These are phyloP conservation scores for Cylindrodendrum hubeiense DNA, from an alignment of 2,329 filamentous ascomycete genomes.

Conservation along the genomic window DNA sequence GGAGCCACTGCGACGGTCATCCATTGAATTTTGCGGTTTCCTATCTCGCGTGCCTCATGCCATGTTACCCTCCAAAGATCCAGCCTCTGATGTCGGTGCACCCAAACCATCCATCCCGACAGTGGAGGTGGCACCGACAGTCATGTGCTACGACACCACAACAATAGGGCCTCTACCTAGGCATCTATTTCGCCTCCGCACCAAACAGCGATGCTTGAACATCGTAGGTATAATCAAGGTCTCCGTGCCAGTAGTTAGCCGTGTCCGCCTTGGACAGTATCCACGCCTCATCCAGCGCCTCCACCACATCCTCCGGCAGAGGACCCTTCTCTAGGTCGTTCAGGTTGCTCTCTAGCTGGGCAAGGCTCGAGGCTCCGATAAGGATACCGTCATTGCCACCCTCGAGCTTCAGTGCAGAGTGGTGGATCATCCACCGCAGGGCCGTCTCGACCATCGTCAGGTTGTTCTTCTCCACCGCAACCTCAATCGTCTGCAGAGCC, in stretches of 20 bases:
- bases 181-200: slow-evolving; percentile 54
- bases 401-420: slow-evolving; percentile 69
- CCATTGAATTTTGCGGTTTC: slow-evolving; percentile 1
- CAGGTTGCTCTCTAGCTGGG: slow-evolving; percentile 70
- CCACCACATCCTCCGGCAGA: slow-evolving; percentile 80
- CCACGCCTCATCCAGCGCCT: slow-evolving; percentile 85
- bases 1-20: neutral
- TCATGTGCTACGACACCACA: slow-evolving; percentile 40
- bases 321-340: slow-evolving; percentile 75
- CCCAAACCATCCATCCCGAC: neutral
- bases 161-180: neutral
- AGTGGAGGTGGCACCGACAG: slow-evolving; percentile 30
- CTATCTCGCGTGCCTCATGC: slow-evolving; percentile 30
- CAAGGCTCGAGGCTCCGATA: slow-evolving; percentile 68
- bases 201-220: slow-evolving; percentile 71
- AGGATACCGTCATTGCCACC: slow-evolving; percentile 70
- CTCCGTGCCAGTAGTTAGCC: slow-evolving; percentile 67
- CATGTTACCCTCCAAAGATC: slow-evolving; percentile 20
- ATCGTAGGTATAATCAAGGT: slow-evolving; percentile 76
- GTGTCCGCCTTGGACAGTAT: slow-evolving; percentile 71
- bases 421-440: slow-evolving; percentile 79
- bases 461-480: slow-evolving; percentile 74
- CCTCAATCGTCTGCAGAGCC: slow-evolving; percentile 76
- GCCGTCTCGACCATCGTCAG: slow-evolving; percentile 80
- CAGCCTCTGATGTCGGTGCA: neutral